A percentile compares a stretch with the other conserved stretches of the same genome.
These are phyloP conservation scores for Candida sp. DNA, from an alignment of 1,139 yeast species.

Conservation along the genomic window DNA sequence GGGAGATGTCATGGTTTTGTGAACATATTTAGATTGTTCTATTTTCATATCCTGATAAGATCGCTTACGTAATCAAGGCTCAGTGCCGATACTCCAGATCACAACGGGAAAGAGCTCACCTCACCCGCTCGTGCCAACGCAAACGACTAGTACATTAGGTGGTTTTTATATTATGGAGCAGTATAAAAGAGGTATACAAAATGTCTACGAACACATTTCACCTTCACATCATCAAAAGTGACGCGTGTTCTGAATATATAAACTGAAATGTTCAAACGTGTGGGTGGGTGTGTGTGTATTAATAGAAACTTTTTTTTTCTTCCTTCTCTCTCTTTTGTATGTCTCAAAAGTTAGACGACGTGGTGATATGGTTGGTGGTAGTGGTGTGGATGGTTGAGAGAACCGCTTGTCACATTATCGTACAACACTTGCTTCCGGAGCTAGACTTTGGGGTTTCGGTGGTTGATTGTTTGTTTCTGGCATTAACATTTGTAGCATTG, in stretches of 20 bases:
- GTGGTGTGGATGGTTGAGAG: not conserved
- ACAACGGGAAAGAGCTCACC: too few relatives aligned
- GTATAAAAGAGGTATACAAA: not conserved
- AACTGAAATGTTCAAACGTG: not conserved
- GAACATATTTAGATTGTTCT: too few relatives aligned
- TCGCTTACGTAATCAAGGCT: too few relatives aligned
- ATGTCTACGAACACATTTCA: not conserved
- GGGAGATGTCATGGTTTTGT: too few relatives aligned
- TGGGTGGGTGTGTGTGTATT: not conserved
- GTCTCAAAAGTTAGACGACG: too few relatives aligned
- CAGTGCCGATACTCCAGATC: too few relatives aligned
- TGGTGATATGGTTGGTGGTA: too few relatives aligned
- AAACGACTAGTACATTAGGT: not conserved
- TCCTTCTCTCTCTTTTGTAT: not conserved
- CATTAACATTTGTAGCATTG: conserved; percentile 4
- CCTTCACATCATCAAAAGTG: not conserved
- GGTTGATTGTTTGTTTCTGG: conserved; percentile 17
- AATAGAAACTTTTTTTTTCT: not conserved
- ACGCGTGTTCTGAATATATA: not conserved
- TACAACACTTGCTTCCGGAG: conserved; percentile 22
- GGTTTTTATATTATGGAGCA: not conserved
- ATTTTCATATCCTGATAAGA: too few relatives aligned
- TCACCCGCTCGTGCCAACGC: not conserved
- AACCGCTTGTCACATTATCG: conserved; percentile 16
- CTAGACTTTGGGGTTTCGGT: conserved; percentile 10